Evolutionary conservation across 2,329 filamentous ascomycete genomes (phyloP), one percentile per base, ranked within the genome.

Genomic region (Leptographium galeiforme): DNA sequence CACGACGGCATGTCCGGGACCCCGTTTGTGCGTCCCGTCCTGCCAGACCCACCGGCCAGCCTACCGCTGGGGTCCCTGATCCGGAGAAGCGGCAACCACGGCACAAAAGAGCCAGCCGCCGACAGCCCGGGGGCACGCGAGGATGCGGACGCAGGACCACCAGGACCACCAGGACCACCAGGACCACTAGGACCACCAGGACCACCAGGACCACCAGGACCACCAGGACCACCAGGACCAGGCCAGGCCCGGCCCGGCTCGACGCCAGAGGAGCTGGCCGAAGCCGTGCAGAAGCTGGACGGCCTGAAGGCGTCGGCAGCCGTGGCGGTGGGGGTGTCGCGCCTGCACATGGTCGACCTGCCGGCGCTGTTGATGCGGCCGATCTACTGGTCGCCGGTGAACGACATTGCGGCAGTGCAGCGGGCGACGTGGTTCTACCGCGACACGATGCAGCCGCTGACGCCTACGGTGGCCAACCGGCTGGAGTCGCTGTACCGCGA

Each of bases 391-490:
- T 90, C 85, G 18, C 91, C 93, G 8, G 78, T 97, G 36, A 89
- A 95, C 61, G 93, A 97, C 63, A 79, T 94, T 36, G 85, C 88
- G 8, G 75, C 82, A 39, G 89, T 97, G 2, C 76, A 85, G 54
- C 78, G 93, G 59, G 89, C 87, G 1, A 97, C 91, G 0, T 98
- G 93, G 93, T 98, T 98, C 66, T 97, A 97, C 68, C 86, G 85
- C 57, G 90, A 96, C 63, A 91, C 86, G 1, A 95, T 97, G 89
- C 73, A 87, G 55, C 93, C 93, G 0, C 79, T 98, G 7, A 88
- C 95, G 57, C 79, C 88, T 1, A 72, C 81, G 16, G 84, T 96
- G 38, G 89, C 93, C 10, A 98, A 97, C 61, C 89, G 90, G 66
- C 75, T 98, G 1, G 93, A 98, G 66, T 78, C 82, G n/a, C 90